phyloP scores from a whole-genome alignment of 1,284 basidiomycete species.

The Vanrija sp. region DNA sequence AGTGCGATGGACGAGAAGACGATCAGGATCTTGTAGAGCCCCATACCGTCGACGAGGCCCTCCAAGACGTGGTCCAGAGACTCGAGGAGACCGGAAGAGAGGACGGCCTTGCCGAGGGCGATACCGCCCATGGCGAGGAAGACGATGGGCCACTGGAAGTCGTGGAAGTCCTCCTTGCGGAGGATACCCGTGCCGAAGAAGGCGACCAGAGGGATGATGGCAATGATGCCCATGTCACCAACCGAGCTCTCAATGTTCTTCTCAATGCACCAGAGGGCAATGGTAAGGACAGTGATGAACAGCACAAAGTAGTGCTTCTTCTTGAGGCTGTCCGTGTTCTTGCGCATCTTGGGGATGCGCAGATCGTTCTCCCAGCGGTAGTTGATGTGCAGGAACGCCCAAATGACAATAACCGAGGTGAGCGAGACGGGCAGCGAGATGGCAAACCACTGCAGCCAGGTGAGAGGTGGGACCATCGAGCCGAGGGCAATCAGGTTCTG shows the following conservation, averaged over 20 bases:
- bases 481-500: constrained; percentile 93
- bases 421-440: constrained; percentile 88
- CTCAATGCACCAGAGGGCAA: constrained; percentile 86
- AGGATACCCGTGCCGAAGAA: constrained; percentile 94
- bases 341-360: constrained; percentile 74
- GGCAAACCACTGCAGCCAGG: constrained; percentile 92
- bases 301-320: constrained; percentile 87
- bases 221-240: constrained; percentile 97
- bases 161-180: constrained; percentile 95
- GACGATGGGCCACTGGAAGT: constrained; percentile 90
- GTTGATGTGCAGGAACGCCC: constrained; percentile 79
- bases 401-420: constrained; percentile 81
- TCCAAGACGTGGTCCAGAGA: constrained; percentile 71
- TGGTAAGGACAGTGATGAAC: constrained; percentile 79
- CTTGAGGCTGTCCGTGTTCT: constrained; percentile 74
- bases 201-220: constrained; percentile 84
- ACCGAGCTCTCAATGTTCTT: constrained; percentile 71
- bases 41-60: constrained; percentile 63
- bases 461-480: constrained; percentile 79
- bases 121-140: constrained; percentile 98
- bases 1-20: constrained; percentile 81
- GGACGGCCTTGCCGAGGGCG: constrained; percentile 89
- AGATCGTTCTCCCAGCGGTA: constrained; percentile 83
- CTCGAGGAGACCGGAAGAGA: constrained; percentile 79
- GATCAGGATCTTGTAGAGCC: constrained; percentile 76